Conservation (phyloP, 352 stramenopile genomes). For the Thraustochytrium sp. region DNA sequence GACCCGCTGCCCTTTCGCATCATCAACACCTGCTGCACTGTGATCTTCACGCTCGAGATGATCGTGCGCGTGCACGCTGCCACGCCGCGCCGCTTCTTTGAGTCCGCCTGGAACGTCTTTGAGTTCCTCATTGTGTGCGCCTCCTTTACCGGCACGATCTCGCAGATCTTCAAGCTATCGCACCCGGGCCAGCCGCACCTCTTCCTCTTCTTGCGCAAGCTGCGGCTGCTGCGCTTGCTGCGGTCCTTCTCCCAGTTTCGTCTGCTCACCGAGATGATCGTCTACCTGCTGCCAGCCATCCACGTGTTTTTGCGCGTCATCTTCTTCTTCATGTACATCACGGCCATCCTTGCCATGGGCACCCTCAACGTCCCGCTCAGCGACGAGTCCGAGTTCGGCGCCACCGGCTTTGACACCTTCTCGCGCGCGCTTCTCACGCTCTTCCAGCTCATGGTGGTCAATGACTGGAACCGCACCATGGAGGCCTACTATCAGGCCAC, state of each 20-base stretch:
- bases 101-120: slow-evolving; percentile 15
- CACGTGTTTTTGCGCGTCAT: slow-evolving; percentile 16
- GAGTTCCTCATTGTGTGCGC: slow-evolving; percentile 28
- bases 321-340: slow-evolving; percentile 43
- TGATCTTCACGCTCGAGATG: slow-evolving; percentile 8
- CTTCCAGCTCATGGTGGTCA: slow-evolving; percentile 37
- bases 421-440: neutral
- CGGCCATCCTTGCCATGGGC: slow-evolving; percentile 19
- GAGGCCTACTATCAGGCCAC: neutral
- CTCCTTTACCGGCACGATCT: slow-evolving; percentile 28
- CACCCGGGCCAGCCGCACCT: neutral
- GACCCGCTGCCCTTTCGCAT: slow-evolving; percentile 8
- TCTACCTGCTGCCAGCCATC: slow-evolving; percentile 2
- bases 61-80: neutral
- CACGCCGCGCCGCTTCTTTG: neutral
- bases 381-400: neutral
- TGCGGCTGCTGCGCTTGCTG: slow-evolving; percentile 44
- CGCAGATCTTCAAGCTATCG: neutral
- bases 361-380: neutral
- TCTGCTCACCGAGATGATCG: slow-evolving; percentile 32
- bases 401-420: slow-evolving; percentile 9
- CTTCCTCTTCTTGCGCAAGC: slow-evolving; percentile 45
- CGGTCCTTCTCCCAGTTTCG: slow-evolving; percentile 26
- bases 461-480: slow-evolving; percentile 36
- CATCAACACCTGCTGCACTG: slow-evolving; percentile 16